Percentiles rank a stretch among this genome's conserved stretches.
These are phyloP conservation scores for Podaxis mareebaensis DNA, from an alignment of 768 basidiomycete species.

Conservation along the genomic window DNA sequence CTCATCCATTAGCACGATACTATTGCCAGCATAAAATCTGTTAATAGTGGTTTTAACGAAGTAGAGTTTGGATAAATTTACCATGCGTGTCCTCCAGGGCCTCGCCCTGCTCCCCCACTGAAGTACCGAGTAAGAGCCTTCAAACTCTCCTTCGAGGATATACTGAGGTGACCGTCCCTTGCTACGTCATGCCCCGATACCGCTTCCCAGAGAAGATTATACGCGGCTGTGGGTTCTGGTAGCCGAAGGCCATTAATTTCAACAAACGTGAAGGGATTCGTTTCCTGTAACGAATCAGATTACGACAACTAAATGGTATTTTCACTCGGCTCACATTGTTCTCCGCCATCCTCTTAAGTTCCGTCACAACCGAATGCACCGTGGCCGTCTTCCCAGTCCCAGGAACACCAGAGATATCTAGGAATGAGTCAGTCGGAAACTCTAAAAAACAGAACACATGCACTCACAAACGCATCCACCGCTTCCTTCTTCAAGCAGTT, in stretches of 20 bases:
- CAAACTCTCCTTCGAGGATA: constrained; percentile 81
- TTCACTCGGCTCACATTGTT: constrained; percentile 55
- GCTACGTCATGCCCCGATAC: constrained; percentile 78
- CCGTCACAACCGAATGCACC: constrained; percentile 88
- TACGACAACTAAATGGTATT: not conserved
- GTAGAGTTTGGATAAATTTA: constrained; percentile 35
- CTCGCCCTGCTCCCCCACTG: constrained; percentile 54
- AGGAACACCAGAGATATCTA: constrained; percentile 98
- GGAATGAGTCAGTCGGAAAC: not conserved
- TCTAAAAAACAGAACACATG: constrained; percentile 3
- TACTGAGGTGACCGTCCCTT: constrained; percentile 61
- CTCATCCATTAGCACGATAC: constrained; percentile 98
- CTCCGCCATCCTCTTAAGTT: constrained; percentile 87
- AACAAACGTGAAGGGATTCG: constrained; percentile 91
- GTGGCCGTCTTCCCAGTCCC: constrained; percentile 99
- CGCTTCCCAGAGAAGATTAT: constrained; percentile 89
- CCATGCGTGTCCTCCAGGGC: constrained; percentile 90
- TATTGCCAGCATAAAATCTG: constrained; percentile 30
- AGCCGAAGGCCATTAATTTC: constrained; percentile 97
- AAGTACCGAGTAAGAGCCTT: constrained; percentile 80
- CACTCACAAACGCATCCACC: constrained; percentile 93
- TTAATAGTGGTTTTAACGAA: not conserved
- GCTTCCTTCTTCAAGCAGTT: constrained; percentile 87
- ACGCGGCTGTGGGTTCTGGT: constrained; percentile 91
- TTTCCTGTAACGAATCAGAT: constrained; percentile 58